Evolutionary conservation across 73 alveolate genomes (phyloP).

Genomic region (Paramecium primaurelia): DNA sequence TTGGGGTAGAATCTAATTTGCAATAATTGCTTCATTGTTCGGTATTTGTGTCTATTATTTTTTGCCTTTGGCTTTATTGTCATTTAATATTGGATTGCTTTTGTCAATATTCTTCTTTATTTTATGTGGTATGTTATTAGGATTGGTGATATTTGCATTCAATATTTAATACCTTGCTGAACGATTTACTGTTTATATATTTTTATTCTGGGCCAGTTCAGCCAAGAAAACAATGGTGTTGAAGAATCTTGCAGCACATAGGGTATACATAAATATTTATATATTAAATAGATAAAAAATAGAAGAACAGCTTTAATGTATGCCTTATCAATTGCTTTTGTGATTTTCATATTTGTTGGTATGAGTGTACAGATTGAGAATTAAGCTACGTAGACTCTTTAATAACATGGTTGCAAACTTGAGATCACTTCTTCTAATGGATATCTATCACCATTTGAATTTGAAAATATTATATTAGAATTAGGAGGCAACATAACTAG

Average conservation of each 20-base stretch:
- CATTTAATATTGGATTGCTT: slow-evolving; percentile 83
- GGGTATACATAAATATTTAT: slow-evolving; percentile 14
- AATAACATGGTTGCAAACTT: slow-evolving; percentile 54
- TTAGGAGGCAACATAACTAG: not conserved
- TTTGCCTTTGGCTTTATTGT: slow-evolving; percentile 93
- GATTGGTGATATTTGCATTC: slow-evolving; percentile 87
- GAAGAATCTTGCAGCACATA: slow-evolving; percentile 93
- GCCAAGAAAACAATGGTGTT: slow-evolving; percentile 84
- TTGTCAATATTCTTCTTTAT: slow-evolving; percentile 90
- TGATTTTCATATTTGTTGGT: slow-evolving; percentile 84
- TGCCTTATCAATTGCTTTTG: slow-evolving; percentile 87
- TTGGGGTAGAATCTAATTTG: slow-evolving; percentile 69
- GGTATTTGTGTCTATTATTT: slow-evolving; percentile 95
- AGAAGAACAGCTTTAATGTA: slow-evolving; percentile 92
- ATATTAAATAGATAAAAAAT: slow-evolving; percentile 64
- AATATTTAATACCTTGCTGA: slow-evolving; percentile 84
- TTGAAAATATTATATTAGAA: slow-evolving; percentile 41
- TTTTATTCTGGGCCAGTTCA: slow-evolving; percentile 80
- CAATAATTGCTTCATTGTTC: slow-evolving; percentile 87
- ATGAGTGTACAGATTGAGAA: slow-evolving; percentile 75
- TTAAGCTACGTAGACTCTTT: slow-evolving; percentile 64
- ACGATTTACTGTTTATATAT: slow-evolving; percentile 68
- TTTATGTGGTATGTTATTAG: slow-evolving; percentile 90
- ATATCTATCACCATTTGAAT: slow-evolving; percentile 9
- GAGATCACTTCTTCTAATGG: not conserved